Base-by-base conservation (phyloP, 2,329 filamentous ascomycete genomes). In the Aspergillus sp. region DNA sequence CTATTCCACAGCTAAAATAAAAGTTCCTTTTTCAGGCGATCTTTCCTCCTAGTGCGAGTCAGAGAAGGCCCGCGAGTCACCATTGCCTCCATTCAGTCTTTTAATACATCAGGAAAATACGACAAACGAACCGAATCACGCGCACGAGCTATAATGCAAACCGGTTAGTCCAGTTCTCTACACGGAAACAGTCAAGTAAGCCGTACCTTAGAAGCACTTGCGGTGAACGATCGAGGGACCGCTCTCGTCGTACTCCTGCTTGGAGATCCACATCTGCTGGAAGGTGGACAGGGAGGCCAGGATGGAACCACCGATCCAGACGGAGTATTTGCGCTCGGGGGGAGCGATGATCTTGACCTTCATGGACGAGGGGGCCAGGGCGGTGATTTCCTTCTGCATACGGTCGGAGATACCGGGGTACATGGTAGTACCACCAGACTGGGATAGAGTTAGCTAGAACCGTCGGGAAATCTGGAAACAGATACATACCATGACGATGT, bases 221-320 rank as follows among this genome's bases (percentile, higher is more conserved):
- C 93, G 91, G 90, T 98, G 94, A 77, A 98, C 94, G 79, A 98
- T 98, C 78, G 93, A 97, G 75, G 94, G 95, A 84, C 94, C 94
- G 82, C 90, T 95, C 92, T 98, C 95, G 86, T 99, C 95, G 89
- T 98, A 98, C 87, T 98, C 94, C 86, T 99, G 95, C 92, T 99
- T 99, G 76, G 95, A 99, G 89, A 99, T 98, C 95, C 95, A 99
- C 95, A 99, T 99, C 86, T 99, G 95, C 88, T 99, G 95, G 94
- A 99, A 99, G 83, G 95, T 99, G 73, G 95, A 99, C 76, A 99
- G 91, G 68, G 95, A 99, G 74, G 95, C 95, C 78, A 99, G 85
- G 85, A 99, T 99, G 82, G 95, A 99, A 88, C 95, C 95, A 95
- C 95, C 95, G 81, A 99, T 99, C 95, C 95, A 99, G 87, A 99